Conservation (phyloP, 1,284 basidiomycete species). For the Gymnopus androsaceus region DNA sequence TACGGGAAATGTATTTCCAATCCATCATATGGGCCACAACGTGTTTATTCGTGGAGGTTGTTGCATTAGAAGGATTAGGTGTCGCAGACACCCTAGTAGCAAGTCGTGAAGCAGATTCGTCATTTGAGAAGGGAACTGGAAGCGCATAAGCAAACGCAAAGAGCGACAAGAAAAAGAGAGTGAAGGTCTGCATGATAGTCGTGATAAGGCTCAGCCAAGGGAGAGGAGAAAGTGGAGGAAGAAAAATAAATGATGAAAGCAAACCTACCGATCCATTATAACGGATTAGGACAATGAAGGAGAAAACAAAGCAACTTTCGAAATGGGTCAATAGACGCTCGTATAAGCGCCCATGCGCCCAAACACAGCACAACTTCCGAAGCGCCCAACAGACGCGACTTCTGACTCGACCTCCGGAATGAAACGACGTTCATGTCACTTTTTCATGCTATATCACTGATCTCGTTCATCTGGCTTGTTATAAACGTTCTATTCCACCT, state of each 20-base stretch:
- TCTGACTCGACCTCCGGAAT: not conserved
- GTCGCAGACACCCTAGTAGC: not conserved
- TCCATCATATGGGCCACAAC: conserved; percentile 70
- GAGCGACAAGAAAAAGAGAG: conserved; percentile 25
- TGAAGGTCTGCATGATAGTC: conserved; percentile 26
- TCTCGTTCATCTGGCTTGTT: not conserved
- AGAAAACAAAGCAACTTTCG: not conserved
- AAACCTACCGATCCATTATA: not conserved
- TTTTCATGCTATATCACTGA: not conserved
- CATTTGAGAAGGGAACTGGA: conserved; percentile 23
- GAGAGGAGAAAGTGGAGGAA: not conserved
- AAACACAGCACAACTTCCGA: no score
- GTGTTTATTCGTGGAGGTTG: conserved; percentile 39
- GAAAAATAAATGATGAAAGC: not conserved
- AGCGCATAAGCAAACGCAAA: conserved; percentile 27
- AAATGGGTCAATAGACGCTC: not conserved
- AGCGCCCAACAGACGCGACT: no score
- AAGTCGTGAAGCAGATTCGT: not conserved
- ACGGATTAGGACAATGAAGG: not conserved
- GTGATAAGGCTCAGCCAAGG: conserved; percentile 26
- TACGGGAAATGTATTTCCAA: conserved; percentile 72
- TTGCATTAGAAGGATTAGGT: not conserved
- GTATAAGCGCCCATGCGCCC: no score
- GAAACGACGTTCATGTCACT: conserved; percentile 3
- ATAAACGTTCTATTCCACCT: not conserved